A percentile compares a stretch with the other conserved stretches of the same genome.
Evolutionary conservation across 176 grass and related monocot genomes (phyloP).

Genomic region (Phyllostachys edulis): DNA sequence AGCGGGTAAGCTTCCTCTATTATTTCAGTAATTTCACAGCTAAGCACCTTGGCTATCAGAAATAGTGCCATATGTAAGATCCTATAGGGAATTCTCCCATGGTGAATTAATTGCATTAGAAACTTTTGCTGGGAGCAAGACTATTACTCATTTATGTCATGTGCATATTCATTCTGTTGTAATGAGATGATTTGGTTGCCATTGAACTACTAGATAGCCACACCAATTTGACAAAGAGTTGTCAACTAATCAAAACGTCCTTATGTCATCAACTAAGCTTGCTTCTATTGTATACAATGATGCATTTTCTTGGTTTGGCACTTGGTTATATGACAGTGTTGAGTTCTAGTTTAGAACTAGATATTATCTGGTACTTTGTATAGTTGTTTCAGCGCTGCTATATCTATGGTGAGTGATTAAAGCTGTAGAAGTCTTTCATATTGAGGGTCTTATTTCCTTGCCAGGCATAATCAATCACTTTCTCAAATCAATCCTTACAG

Average conservation of each 20-base stretch:
- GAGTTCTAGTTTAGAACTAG: not conserved
- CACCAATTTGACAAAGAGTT: not conserved
- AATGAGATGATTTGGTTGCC: constrained; percentile 18
- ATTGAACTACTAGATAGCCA: constrained; percentile 2
- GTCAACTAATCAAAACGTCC: not conserved
- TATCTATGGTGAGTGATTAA: not conserved
- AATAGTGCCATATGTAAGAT: not conserved
- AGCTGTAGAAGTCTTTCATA: not conserved
- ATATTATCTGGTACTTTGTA: constrained; percentile 3
- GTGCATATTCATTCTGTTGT: not conserved
- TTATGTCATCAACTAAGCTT: not conserved
- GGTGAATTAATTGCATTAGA: not conserved
- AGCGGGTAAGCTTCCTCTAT: constrained; percentile 49
- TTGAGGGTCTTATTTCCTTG: not conserved
- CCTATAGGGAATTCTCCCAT: not conserved
- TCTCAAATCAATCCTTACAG: constrained; percentile 7
- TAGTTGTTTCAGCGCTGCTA: not conserved
- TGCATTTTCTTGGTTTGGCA: not conserved
- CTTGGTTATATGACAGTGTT: constrained; percentile 16
- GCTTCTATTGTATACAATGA: not conserved
- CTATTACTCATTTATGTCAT: not conserved
- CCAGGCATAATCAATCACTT: not conserved
- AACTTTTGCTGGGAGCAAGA: not conserved
- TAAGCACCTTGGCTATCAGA: not conserved
- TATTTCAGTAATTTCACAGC: not conserved